Conservation (phyloP, 148 eudicot genomes). For the Tetragonia tetragonoides region DNA sequence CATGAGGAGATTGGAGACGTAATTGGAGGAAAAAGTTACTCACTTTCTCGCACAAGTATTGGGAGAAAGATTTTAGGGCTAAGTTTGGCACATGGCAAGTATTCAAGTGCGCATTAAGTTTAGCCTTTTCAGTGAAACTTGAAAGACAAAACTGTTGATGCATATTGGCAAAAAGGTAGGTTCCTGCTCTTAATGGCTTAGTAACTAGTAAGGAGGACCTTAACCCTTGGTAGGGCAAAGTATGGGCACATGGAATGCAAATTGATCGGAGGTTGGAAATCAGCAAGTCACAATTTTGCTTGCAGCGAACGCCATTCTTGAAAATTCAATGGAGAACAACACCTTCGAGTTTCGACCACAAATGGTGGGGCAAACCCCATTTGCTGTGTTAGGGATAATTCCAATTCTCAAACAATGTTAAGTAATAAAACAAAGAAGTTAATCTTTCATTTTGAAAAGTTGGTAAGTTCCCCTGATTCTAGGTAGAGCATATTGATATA, state of each 20-base stretch:
- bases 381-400: not conserved
- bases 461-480: not conserved
- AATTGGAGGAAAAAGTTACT: not conserved
- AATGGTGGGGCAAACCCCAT: not conserved
- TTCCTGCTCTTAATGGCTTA: not conserved
- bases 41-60: not conserved
- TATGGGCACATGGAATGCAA: not conserved
- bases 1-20: constrained; percentile 4
- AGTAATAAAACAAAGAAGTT: too few species aligned
- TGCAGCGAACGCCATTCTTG: not conserved
- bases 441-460: not conserved
- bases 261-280: not conserved
- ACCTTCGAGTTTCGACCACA: not conserved
- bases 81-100: constrained; percentile 6
- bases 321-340: too few species aligned
- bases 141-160: not conserved
- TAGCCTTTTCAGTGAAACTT: constrained; percentile 12
- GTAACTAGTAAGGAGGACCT: not conserved
- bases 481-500: not conserved
- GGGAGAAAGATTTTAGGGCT: not conserved
- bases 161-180: not conserved
- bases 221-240: not conserved
- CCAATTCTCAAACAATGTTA: not conserved
- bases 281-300: not conserved
- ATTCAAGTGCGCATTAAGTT: constrained; percentile 15